Evolutionary conservation across 345 rosid genomes (phyloP).

Genomic region (Eutrema yunnanense): DNA sequence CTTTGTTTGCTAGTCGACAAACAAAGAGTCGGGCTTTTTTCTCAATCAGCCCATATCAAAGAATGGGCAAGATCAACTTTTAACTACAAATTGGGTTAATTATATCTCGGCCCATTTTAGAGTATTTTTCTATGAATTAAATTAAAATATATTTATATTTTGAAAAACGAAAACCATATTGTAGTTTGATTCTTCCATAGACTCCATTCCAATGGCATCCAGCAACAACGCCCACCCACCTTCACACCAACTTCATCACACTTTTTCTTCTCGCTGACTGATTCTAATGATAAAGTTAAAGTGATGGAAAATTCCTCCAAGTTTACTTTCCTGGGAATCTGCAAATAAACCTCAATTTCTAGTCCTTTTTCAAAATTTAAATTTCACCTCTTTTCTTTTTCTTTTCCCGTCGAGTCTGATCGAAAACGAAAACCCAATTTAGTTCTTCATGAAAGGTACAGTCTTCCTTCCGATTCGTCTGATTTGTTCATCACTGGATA

Average conservation of each 20-base stretch:
- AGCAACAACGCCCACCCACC: conserved; percentile 24
- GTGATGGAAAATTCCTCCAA: not conserved
- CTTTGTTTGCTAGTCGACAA: no score
- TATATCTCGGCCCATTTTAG: no score
- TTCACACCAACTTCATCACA: conserved; percentile 19
- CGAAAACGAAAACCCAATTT: conserved; percentile 12
- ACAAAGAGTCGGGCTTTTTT: no score
- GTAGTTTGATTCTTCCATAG: not conserved
- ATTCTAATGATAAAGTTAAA: not conserved
- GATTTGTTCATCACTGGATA: not conserved
- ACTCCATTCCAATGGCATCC: not conserved
- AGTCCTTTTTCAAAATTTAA: not conserved
- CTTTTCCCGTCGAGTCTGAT: not conserved
- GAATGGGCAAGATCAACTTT: no score
- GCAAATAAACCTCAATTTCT: not conserved
- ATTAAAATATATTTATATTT: no score
- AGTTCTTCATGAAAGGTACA: conserved; percentile 5
- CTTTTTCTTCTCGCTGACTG: conserved; percentile 2
- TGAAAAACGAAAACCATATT: not conserved
- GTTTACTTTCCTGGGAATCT: conserved; percentile 2
- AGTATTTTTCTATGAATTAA: no score
- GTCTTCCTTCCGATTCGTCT: not conserved
- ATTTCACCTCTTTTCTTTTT: not conserved
- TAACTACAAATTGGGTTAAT: no score
- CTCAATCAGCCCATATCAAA: no score